Evolutionary conservation across 768 basidiomycete species (phyloP).

Genomic region (Psilocybe cubensis): DNA sequence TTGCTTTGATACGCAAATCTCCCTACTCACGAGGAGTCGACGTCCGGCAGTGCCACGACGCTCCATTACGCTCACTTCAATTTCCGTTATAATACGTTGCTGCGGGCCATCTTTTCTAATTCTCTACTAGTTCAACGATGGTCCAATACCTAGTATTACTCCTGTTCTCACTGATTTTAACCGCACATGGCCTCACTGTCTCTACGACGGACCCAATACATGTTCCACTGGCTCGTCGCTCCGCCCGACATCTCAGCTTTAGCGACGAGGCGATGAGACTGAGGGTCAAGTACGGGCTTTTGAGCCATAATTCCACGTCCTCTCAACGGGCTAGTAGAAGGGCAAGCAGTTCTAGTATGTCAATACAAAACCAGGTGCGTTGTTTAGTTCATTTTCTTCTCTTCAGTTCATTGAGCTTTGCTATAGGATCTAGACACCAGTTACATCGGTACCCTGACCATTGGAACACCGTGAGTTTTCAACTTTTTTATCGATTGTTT

Average conservation of each 20-base stretch:
- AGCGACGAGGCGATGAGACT: neutral
- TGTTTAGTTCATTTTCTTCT: neutral
- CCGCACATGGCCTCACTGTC: neutral
- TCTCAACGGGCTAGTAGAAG: constrained; percentile 24
- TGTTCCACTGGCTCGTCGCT: neutral
- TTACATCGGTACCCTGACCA: constrained; percentile 55
- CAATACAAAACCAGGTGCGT: constrained; percentile 55
- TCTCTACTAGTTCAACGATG: neutral
- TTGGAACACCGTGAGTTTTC: constrained; percentile 66
- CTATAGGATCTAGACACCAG: constrained; percentile 56
- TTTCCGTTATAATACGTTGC: neutral
- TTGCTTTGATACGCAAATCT: neutral
- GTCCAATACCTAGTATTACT: neutral
- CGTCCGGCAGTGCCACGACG: constrained; percentile 5
- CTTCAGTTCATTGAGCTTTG: neutral
- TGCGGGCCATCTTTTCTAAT: neutral
- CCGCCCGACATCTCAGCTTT: neutral
- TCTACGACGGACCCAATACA: constrained; percentile 2
- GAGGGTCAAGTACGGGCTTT: neutral
- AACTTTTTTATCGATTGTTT: no score
- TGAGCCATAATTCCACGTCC: neutral
- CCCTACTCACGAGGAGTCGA: neutral
- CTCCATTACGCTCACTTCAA: neutral
- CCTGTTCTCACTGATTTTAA: neutral
- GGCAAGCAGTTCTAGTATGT: constrained; percentile 36